Evolutionary conservation across 164 flowering plant species (phyloP), one percentile per base, ranked within the genome.

Genomic region (Nymphaea thermarum): DNA sequence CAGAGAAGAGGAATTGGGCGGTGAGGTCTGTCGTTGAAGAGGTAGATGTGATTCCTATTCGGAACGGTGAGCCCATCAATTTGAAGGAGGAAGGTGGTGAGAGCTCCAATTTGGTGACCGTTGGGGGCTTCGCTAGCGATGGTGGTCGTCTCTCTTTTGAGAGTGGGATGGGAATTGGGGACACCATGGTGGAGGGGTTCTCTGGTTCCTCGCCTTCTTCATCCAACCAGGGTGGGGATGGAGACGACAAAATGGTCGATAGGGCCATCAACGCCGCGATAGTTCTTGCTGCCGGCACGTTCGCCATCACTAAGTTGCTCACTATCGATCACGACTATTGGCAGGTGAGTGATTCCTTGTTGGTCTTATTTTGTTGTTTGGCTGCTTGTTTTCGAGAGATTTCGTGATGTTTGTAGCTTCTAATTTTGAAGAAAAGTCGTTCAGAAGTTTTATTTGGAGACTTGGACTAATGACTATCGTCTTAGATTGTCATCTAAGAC

Each of bases 271-370:
- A 91, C 74, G 90, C 90, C 4, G 69, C 86, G 11, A 87, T 93
- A 71, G 96, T 91, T 67, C 83, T 93, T 42, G 96, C 90, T 70
- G 94, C 91, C 8, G 91, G 97, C 42, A 68, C 81, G 67, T 87
- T 86, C 67, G 91, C 91, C 3, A 76, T 91, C 70, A 84, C 89
- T 41, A 91, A 75, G 73, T 76, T 89, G 86, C 82, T 89, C 71
- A 91, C 96, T 47, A 80, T 91, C 70, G 96, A 91, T 67, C 77
- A 73, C 42, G 93, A 89, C 71, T 87, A 87, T 65, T 91, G 96
- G 98, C 96, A 91, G 44, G 96, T 91, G 66, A 81, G 82, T 79
- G 18, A 36, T 57, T 61, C 25, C 36, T 3, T 66, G 43, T 25
- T 41, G 18, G 18, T 66, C 41, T 65, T 5, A 12, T 18, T 41